Evolutionary conservation across 805 yeast genomes (phyloP).

Genomic region (Saturnispora mendoncae): DNA sequence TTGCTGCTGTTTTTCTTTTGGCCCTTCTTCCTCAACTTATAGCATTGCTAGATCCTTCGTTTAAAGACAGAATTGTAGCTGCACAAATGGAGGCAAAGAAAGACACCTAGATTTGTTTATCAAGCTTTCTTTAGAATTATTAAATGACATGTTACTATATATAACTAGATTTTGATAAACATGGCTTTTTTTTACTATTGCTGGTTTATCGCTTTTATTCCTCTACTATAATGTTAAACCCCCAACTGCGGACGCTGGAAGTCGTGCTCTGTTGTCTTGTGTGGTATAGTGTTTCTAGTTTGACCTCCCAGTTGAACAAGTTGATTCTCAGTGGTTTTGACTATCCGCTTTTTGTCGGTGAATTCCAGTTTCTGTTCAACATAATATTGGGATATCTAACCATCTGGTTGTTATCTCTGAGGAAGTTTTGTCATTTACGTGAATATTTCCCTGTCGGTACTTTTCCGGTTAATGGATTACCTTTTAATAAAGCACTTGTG

Average conservation of each 20-base stretch:
- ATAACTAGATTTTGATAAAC: not conserved
- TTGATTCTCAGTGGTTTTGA: slow-evolving; percentile 44
- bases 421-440: slow-evolving; percentile 2
- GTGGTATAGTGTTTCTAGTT: slow-evolving; percentile 57
- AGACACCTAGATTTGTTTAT: not conserved
- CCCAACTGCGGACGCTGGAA: not conserved
- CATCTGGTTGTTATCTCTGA: slow-evolving; percentile 13
- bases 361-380: slow-evolving; percentile 51
- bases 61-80: slow-evolving; percentile 6
- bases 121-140: too few relatives aligned
- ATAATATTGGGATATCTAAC: slow-evolving; percentile 24
- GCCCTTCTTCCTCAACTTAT: slow-evolving; percentile 2
- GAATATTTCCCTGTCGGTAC: slow-evolving; percentile 43
- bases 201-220: not conserved
- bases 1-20: not conserved
- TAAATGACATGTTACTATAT: not conserved
- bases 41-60: slow-evolving; percentile 6
- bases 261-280: slow-evolving; percentile 19
- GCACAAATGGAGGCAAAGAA: slow-evolving; percentile 6
- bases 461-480: slow-evolving; percentile 33
- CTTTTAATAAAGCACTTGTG: slow-evolving; percentile 32
- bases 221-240: not conserved
- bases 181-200: not conserved
- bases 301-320: slow-evolving; percentile 59
- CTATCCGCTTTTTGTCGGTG: slow-evolving; percentile 56